phyloP scores from a whole-genome alignment of 371 early-diverging fungal genomes.

The Syncephalis plumigaleata region DNA sequence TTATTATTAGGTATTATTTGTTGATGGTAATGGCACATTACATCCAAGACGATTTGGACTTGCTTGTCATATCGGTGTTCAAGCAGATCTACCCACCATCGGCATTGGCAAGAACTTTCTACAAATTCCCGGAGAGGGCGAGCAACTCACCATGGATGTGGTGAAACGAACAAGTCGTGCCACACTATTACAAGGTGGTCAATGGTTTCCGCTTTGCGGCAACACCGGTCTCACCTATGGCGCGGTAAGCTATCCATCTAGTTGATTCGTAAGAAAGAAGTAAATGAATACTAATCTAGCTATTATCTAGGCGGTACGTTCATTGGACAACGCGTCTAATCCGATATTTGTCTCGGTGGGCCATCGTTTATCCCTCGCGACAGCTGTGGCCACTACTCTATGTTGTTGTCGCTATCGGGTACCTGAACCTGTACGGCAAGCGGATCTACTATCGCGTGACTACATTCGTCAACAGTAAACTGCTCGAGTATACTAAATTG shows the following conservation, averaged over 20 bases:
- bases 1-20: constrained; percentile 28
- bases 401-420: constrained; percentile 47
- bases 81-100: constrained; percentile 48
- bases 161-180: constrained; percentile 12
- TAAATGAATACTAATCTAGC: not conserved
- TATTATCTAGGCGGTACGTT: constrained; percentile 10
- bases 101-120: constrained; percentile 83
- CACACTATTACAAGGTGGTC: constrained; percentile 7
- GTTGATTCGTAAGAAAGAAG: not conserved
- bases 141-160: constrained; percentile 12
- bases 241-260: constrained; percentile 16
- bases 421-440: constrained; percentile 80
- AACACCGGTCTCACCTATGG: constrained; percentile 34
- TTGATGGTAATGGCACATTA: constrained; percentile 81
- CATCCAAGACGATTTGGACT: constrained; percentile 80
- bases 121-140: constrained; percentile 30
- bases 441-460: constrained; percentile 42
- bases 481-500: too few species aligned
- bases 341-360: constrained; percentile 80
- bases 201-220: constrained; percentile 19
- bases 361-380: constrained; percentile 47
- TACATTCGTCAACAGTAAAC: constrained; percentile 17
- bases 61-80: constrained; percentile 74
- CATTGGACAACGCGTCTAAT: constrained; percentile 24
- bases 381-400: constrained; percentile 42